Base-by-base conservation (phyloP, 202 grass and related monocot genomes). In the Thinopyrum obtusiflorum region DNA sequence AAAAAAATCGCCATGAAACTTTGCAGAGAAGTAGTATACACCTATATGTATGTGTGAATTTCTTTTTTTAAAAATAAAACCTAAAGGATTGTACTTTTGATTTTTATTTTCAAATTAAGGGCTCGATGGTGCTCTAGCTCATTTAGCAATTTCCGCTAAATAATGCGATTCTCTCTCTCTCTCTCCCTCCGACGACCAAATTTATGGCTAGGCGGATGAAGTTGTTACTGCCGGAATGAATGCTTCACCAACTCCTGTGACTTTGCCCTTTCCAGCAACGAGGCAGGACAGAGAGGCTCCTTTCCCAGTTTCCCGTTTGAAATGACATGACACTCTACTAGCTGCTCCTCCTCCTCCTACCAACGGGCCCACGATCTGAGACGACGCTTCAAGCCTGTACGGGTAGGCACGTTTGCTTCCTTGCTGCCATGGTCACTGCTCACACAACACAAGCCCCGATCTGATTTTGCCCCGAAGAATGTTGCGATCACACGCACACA, bases 231-330 rank as follows among this genome's bases (percentile, higher is more conserved):
- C 23, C 71, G 26, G 71, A 51, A 51, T 75, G 0, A 75, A 75
- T 75, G 71, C 4, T 51, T 75, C 71, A 75, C 72, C 72, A 9
- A 75, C 72, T 75, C 44, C 4, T 53, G 44, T 29, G 25, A 51
- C 44, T 53, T 20, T 75, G 24, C 72, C 72, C 69, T 73, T 73
- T 44, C 39, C 69, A 46, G 68, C 68, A 42, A 7, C 35, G 20
- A 71, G 68, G 68, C 68, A 71, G 35, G 65, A 25, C 44, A 49
- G 4, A 53, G 2, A 53, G 9, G 26, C 4, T 2, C 26, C 44
- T 55, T 76, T 76, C 72, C 72, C 8, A 29, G 44, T 76, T 32
- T 76, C 26, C 44, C 72, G 46, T 53, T 53, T 51, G 71, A 74
- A 27, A 49, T 74, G 42, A 74, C 71, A 74, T 26, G 69, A 73